A percentile compares a stretch with the other conserved stretches of the same genome.
Evolutionary conservation across 805 yeast species (phyloP).

Genomic region (Candida chilensis): DNA sequence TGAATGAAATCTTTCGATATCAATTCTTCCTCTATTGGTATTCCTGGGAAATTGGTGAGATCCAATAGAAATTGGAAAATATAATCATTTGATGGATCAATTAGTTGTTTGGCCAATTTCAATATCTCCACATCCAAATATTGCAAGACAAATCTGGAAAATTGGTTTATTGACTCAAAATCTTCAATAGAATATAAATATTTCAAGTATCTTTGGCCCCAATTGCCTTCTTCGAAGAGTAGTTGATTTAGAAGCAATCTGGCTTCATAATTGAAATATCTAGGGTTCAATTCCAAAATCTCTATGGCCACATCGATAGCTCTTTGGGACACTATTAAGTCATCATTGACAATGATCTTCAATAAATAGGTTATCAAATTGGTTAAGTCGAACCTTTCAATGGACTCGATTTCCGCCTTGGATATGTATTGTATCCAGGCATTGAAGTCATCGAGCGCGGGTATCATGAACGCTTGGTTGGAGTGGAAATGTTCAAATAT

Average conservation of each 20-base stretch:
- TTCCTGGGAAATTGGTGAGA: conserved; percentile 47
- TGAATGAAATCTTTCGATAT: conserved; percentile 46
- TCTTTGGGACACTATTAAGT: conserved; percentile 8
- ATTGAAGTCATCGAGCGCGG: conserved; percentile 17
- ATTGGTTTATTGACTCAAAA: conserved; percentile 26
- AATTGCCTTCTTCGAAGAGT: conserved; percentile 33
- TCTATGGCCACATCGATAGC: conserved; percentile 29
- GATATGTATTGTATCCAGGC: conserved; percentile 28
- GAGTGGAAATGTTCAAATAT: conserved; percentile 2
- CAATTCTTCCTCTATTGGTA: conserved; percentile 51
- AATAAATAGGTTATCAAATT: conserved; percentile 7
- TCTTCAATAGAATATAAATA: conserved; percentile 18
- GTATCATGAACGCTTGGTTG: conserved; percentile 3
- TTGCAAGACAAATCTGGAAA: conserved; percentile 34
- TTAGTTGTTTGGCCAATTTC: conserved; percentile 26
- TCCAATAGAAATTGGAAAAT: conserved; percentile 40
- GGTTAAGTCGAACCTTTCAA: conserved; percentile 13
- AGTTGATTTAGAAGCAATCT: conserved; percentile 17
- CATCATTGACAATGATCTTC: conserved; percentile 4
- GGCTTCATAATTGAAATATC: conserved; percentile 20
- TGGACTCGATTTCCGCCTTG: conserved; percentile 21
- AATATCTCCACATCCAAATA: conserved; percentile 38
- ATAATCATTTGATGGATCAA: conserved; percentile 19
- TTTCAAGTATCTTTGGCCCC: conserved; percentile 33
- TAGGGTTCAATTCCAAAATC: conserved; percentile 34